Base-by-base conservation (phyloP, 192 early-diverging fungal genomes). In the Pecoramyces ruminantium region DNA sequence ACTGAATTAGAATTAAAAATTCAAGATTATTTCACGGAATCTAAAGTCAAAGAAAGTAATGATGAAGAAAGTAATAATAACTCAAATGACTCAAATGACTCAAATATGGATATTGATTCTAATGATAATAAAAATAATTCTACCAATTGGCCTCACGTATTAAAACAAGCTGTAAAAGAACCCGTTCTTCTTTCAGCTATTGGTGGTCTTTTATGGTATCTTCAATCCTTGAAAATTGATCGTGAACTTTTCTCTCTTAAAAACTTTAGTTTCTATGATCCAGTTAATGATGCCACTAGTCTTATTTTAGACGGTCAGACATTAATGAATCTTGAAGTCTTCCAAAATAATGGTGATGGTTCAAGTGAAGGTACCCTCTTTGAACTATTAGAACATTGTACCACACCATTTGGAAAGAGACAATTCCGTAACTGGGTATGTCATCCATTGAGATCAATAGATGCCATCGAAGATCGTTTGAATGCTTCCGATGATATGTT, bases 241-340 rank as follows among this genome's bases (percentile, higher is more conserved):
- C 83, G 83, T 15, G 93, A 95, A 78, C 85, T 98, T 29, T 85
- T 96, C 25, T 96, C 96, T 8, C 90, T 94, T 39, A 87, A 88
- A 34, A 97, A 97, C 85, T 93, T 99, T 83, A 83, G 88, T 29
- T 38, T 83, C 2, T 99, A 99, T 83, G 90, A 96, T 79, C 96
- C 96, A 16, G 89, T 97, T 80, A 90, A 92, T 77, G 89, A 92
- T 30, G 84, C 86, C 2, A 88, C 89, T 14, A 92, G 93, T 17
- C 86, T 98, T 27, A 88, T 97, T 27, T 88, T 99, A 30, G 97
- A 99, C 79, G 96, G 96, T 6, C 95, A 96, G 78, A 96, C 98
- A 1, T 84, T 99, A 27, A 87, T 93, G 78, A 98, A 98, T 80
- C 84, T 99, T 28, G 97, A 99, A 81, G 85, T 99, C 21, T 96